Percentiles rank a stretch among this genome's conserved stretches.
Evolutionary conservation across 2,329 filamentous ascomycete genomes (phyloP).

Genomic region (Epichloe uncinata): DNA sequence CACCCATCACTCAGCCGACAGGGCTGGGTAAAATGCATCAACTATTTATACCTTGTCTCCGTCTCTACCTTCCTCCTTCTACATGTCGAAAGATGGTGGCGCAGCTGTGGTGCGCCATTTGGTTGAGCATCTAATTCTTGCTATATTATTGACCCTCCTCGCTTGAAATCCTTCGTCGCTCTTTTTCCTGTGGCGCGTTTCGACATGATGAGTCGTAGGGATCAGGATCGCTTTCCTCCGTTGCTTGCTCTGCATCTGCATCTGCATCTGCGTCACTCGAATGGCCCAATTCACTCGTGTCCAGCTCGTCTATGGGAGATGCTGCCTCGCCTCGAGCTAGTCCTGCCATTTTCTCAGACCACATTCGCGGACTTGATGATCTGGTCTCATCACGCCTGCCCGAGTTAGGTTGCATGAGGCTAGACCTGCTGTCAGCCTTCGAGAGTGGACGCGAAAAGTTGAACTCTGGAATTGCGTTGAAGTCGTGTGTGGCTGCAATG

Average conservation of each 20-base stretch:
- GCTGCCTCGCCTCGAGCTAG: slow-evolving; percentile 7
- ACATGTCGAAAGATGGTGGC: background rate
- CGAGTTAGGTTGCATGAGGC: background rate
- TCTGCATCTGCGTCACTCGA: slow-evolving; percentile 20
- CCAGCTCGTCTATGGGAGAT: slow-evolving; percentile 17
- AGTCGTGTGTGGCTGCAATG: slow-evolving; percentile 7
- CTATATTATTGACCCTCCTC: background rate
- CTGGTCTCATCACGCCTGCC: background rate
- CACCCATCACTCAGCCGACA: too few relatives aligned
- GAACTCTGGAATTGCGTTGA: slow-evolving; percentile 12
- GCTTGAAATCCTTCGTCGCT: background rate
- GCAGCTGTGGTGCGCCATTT: too few relatives aligned
- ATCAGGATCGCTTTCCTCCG: slow-evolving; percentile 22
- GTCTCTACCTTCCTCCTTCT: background rate
- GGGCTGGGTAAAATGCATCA: too few relatives aligned
- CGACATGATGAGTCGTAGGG: slow-evolving; percentile 11
- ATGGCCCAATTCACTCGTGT: slow-evolving; percentile 20
- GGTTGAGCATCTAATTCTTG: background rate
- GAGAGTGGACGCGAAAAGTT: slow-evolving; percentile 19
- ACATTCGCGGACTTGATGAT: background rate
- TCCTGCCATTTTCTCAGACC: slow-evolving; percentile 5
- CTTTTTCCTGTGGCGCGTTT: background rate
- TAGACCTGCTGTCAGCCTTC: background rate
- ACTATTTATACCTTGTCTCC: background rate
- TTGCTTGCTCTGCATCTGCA: slow-evolving; percentile 16